Conservation (phyloP, 345 rosid genomes). For the Corymbia maculata region DNA sequence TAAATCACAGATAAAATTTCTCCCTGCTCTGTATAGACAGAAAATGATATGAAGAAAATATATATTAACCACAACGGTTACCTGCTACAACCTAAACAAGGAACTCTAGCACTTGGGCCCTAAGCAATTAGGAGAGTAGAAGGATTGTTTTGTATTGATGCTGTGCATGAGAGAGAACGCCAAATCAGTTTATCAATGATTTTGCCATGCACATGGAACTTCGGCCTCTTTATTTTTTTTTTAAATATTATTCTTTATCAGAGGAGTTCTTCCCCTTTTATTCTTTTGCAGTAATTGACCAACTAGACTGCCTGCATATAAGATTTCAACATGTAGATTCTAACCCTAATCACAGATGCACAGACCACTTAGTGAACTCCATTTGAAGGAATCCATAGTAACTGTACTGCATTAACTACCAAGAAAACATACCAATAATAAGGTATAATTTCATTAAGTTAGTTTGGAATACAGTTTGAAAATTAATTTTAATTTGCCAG, state of each 20-base stretch:
- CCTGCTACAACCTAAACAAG: neutral
- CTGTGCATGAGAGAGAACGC: neutral
- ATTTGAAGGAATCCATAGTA: neutral
- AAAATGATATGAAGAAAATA: neutral
- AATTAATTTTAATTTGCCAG: neutral
- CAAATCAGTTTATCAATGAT: neutral
- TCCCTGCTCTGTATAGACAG: neutral
- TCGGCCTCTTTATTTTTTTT: neutral
- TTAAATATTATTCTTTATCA: neutral
- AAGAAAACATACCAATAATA: neutral
- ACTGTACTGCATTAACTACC: neutral
- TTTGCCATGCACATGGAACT: neutral
- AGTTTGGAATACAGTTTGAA: neutral
- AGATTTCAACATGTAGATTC: neutral
- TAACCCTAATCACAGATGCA: neutral
- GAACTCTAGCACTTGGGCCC: neutral
- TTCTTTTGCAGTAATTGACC: neutral
- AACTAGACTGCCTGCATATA: neutral
- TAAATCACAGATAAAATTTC: neutral
- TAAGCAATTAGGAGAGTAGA: neutral
- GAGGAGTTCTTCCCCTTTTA: neutral
- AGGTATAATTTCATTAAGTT: neutral
- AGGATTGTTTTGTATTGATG: neutral
- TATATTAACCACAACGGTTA: neutral
- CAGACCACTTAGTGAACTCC: neutral